These are phyloP conservation scores for Solioccasus polychromus DNA, from an alignment of 768 basidiomycete genomes.

Conservation along the genomic window DNA sequence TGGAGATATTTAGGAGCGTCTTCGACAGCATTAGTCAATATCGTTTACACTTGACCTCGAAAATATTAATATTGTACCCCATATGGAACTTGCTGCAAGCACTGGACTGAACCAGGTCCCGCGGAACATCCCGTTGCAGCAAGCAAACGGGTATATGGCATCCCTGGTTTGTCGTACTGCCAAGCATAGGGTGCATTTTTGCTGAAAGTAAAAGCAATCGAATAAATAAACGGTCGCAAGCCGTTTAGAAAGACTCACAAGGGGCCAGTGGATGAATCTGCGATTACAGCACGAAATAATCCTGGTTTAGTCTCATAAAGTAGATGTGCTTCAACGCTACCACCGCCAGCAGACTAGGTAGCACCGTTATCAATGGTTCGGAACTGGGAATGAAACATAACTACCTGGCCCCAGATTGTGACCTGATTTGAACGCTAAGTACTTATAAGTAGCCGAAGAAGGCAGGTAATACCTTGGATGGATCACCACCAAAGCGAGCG, in stretches of 20 bases:
- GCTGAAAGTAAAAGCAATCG: conserved; percentile 27
- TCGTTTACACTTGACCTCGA: background rate
- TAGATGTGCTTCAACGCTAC: conserved; percentile 15
- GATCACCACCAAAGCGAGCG: conserved; percentile 62
- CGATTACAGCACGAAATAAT: conserved; percentile 16
- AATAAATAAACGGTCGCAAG: background rate
- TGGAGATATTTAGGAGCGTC: conserved; percentile 49
- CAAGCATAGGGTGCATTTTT: conserved; percentile 46
- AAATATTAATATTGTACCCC: conserved; percentile 6
- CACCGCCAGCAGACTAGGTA: conserved; percentile 16
- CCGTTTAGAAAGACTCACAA: conserved; percentile 12
- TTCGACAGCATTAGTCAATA: conserved; percentile 14
- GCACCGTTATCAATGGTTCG: background rate
- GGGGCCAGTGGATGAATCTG: conserved; percentile 18
- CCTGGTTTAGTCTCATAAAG: conserved; percentile 3
- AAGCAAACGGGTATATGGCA: conserved; percentile 47
- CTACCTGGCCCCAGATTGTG: conserved; percentile 21
- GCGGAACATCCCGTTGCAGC: conserved; percentile 44
- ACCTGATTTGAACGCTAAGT: conserved; percentile 7
- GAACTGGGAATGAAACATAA: background rate
- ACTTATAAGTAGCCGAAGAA: background rate
- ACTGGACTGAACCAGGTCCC: conserved; percentile 38
- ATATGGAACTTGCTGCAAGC: conserved; percentile 32
- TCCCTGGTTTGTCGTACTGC: conserved; percentile 50
- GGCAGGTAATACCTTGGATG: conserved; percentile 39